Evolutionary conservation across 2,329 filamentous ascomycete species (phyloP).

Genomic region (Xylariaceae sp.): DNA sequence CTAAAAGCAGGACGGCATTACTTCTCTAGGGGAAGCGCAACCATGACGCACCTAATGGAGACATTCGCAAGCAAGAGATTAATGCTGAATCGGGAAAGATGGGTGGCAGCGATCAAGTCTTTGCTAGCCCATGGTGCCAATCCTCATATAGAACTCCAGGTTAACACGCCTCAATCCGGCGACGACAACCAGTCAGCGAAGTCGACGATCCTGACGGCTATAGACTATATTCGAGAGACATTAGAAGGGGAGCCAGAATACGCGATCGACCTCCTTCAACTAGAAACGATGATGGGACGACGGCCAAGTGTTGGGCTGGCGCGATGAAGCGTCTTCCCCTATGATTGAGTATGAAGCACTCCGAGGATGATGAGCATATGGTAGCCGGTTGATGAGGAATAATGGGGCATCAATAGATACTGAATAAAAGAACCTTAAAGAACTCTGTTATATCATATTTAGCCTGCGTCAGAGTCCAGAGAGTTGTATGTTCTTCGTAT

Average conservation of each 20-base stretch:
- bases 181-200: conserved; percentile 35
- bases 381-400: conserved; percentile 5
- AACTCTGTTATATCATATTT: no score
- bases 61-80: conserved; percentile 40
- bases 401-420: conserved; percentile 12
- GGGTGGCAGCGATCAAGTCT: conserved; percentile 42
- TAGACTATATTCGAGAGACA: conserved; percentile 42
- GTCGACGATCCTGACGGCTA: conserved; percentile 35
- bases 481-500: no score
- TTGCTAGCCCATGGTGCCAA: conserved; percentile 41
- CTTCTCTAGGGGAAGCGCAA: conserved; percentile 41
- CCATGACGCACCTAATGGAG: conserved; percentile 43
- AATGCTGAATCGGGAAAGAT: conserved; percentile 41
- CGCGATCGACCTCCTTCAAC: conserved; percentile 40
- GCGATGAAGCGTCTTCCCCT: conserved; percentile 31
- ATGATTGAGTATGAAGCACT: conserved; percentile 14
- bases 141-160: conserved; percentile 38
- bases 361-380: conserved; percentile 18
- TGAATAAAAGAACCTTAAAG: conserved; percentile 8
- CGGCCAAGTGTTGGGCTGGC: conserved; percentile 39
- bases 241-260: conserved; percentile 44
- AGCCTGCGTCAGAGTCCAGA: no score
- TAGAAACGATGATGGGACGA: conserved; percentile 40
- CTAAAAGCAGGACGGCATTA: conserved; percentile 41
- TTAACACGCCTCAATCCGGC: conserved; percentile 30